Base-by-base conservation (phyloP, 257 asterid species). In the Thymus mandschuricus region DNA sequence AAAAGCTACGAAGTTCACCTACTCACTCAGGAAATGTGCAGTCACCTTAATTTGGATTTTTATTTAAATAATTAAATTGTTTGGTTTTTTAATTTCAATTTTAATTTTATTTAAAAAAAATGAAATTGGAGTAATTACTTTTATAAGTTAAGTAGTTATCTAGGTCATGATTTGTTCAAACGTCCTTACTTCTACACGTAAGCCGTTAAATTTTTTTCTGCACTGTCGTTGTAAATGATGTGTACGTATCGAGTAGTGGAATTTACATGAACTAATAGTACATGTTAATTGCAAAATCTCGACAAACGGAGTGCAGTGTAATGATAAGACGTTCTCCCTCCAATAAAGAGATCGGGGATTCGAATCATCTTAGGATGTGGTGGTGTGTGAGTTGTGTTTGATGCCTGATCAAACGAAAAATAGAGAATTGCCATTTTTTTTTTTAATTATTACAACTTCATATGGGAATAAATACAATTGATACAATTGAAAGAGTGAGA, bases 1-100 rank as follows among this genome's bases (percentile, higher is more conserved):
- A 85, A 85, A 81, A 85, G 78, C 75, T 69, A 63, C 77, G 59
- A 66, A 72, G 52, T 75, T 78, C 81, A 87, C 87, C 91, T 81
- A 80, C 87, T 84, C 85, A 81, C 76, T 64, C 9, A 56, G 74
- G 83, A 81, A 87, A 77, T 77, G 45, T 57, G 51, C 41, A 70
- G 59, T 57, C 38, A 67, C 30, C 31, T 77, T 7, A 5, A 5
- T 41, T 64, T 67, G 27, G 52, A 11, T 57, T 31, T 11, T 10
- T 43, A 41, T 46, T 30, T 65, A 58, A 56, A 29, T 29, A 64
- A 31, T 52, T 52, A 8, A 50, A 21, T 21, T 21, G 21, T 41
- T 64, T 67, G 27, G 52, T 11, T 57, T 31, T 11, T 10, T 43
- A 41, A 57, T 30, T 11, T 10, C 31, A 41, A 57, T 30, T 65